Base-by-base conservation (phyloP, 352 stramenopile genomes). In the Globisporangium solare region DNA sequence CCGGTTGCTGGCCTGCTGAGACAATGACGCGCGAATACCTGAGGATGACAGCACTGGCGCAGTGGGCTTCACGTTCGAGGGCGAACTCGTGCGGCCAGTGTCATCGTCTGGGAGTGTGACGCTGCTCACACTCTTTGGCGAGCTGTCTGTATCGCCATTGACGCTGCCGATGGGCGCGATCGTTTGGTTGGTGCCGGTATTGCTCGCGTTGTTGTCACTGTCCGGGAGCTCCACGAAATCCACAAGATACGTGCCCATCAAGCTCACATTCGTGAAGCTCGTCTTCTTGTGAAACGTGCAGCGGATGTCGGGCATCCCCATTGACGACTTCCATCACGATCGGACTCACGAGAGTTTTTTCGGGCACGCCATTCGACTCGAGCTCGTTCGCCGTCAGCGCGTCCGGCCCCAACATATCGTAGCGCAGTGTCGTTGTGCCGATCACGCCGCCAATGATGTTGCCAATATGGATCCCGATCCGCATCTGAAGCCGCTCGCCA, bases 371-470 rank as follows among this genome's bases (percentile, higher is more conserved):
- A 50, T 94, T 92, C 8, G 77, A 89, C 62, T 96, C 86, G n/a
- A 96, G 73, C 35, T 92, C 82, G 52, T 96, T 94, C 13, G 81
- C 86, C 0, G 82, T 93, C 10, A 94, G 71, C 1, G 84, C 84
- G 31, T 94, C 83, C 0, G 83, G 81, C 0, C 86, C 84, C 86
- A 84, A 95, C 81, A 94, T 95, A 49, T 95, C 86, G 62, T 94
- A 95, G 13, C 84, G 83, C n/a, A 95, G 56, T 21, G 83, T 94
- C 3, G 79, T 87, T 5, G 84, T 94, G 39, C 86, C 86, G 51
- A 95, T 95, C 27, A 95, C 84, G 8, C 84, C 83, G 13, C 80
- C 86, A 54, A 95, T 93, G 63, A 95, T 94, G 55, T 88, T 92
- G 53, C 86, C 86, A 24, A 93, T 78, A 62, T 94, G 86, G 50